Percentiles rank a stretch among this genome's conserved stretches.
Evolutionary conservation across 2,329 filamentous ascomycete genomes (phyloP).

Genomic region (Fusarium lyarnte): DNA sequence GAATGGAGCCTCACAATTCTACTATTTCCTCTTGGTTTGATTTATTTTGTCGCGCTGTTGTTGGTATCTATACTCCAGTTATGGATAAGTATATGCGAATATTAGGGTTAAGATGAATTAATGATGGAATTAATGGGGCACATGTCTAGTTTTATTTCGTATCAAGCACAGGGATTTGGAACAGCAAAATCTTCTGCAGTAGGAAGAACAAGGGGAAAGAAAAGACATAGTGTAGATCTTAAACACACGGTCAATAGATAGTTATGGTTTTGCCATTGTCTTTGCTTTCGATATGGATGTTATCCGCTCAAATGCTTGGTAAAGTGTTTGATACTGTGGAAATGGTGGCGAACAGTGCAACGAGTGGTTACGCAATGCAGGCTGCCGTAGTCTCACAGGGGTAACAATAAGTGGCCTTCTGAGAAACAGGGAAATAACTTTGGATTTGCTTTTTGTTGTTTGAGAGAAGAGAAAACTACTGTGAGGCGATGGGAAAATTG

Average conservation of each 20-base stretch:
- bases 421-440: not conserved
- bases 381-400: not conserved
- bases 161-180: too few species aligned
- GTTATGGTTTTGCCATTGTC: not conserved
- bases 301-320: not conserved
- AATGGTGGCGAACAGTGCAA: not conserved
- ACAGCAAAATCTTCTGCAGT: too few species aligned
- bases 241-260: not conserved
- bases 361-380: not conserved
- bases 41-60: too few species aligned
- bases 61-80: too few species aligned
- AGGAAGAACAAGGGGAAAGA: too few species aligned
- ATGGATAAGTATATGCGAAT: too few species aligned
- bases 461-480: conserved; percentile 1
- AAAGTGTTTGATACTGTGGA: not conserved
- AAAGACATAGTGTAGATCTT: too few species aligned
- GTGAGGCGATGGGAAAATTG: not conserved
- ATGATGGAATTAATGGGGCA: too few species aligned
- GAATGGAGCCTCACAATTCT: too few species aligned
- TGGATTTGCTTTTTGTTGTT: not conserved
- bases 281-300: not conserved
- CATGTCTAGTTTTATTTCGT: too few species aligned
- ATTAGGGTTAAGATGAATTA: too few species aligned
- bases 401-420: not conserved
- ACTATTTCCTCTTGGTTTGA: too few species aligned